Evolutionary conservation across 2,329 filamentous ascomycete genomes (phyloP), one percentile per base, ranked within the genome.

Genomic region (Diaporthe amygdali): DNA sequence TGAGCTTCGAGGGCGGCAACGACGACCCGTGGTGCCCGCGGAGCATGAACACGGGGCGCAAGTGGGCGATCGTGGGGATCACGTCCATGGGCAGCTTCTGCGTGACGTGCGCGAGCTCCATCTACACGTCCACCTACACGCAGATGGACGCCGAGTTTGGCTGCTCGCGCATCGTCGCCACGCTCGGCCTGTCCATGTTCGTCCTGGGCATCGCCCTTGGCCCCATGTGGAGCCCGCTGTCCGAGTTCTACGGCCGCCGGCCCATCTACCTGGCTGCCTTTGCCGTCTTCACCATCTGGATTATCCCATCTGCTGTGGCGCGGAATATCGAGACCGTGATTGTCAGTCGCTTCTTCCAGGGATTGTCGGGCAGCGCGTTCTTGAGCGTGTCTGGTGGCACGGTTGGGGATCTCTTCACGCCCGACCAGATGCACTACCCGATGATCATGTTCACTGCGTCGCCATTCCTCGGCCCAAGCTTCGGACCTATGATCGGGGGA

Each of bases 21-120:
- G 82, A 85, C 59, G 95, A 98, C 78, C 91, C 93, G 0, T 79
- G 90, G 80, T 93, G 92, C 76, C 95, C 95, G 0, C 89, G 92
- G 71, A 94, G 89, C 79, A 90, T 94, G 84, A 83, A 81, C 20
- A 86, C 81, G 22, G 78, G 82, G n/a, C 88, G 90, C 73, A 95
- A 95, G 78, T 98, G 96, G 96, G 70, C 90, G 37, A 92, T 97
- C 73, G 91, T 95, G 1, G 75, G 90, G 44, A 92, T 97, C 70
- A 87, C 95, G n/a, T 91, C 91, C 12, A 79, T 87, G 69, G 93
- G 92, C 9, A 93, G 93, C 56, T 85, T 96, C 71, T 96, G 94
- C 81, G 95, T 97, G 92, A 97, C 95, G 10, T 94, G 92, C 78
- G 90, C 93, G 1, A 95, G 93, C 59, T 96, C 94, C n/a, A 90